Conservation (phyloP, 495 filamentous ascomycete species). For the Penicillium dipodomyicola region DNA sequence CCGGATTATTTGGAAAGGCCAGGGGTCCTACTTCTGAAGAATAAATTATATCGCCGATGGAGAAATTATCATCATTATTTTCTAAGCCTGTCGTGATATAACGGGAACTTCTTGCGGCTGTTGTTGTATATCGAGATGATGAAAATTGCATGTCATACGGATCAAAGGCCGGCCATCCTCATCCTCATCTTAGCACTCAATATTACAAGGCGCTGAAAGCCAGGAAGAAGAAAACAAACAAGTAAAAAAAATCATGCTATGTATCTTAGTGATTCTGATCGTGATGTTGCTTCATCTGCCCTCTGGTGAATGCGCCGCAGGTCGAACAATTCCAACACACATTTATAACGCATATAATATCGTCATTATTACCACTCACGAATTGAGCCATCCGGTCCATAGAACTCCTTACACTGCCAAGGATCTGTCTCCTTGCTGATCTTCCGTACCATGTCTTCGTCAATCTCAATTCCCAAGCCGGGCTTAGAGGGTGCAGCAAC, state of each 20-base stretch:
- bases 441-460: slow-evolving; percentile 62
- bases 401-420: slow-evolving; percentile 63
- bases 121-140: neutral
- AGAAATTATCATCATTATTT: neutral
- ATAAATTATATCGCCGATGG: neutral
- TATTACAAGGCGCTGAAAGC: neutral
- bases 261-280: neutral
- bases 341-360: neutral
- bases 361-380: slow-evolving; percentile 62
- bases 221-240: neutral
- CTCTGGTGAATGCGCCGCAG: neutral
- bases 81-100: neutral
- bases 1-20: neutral
- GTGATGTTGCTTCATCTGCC: neutral
- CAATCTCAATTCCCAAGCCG: slow-evolving; percentile 73
- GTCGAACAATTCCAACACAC: neutral
- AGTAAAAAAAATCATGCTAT: neutral
- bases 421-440: slow-evolving; percentile 53
- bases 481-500: slow-evolving; percentile 60
- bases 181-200: neutral
- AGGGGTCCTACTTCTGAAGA: neutral
- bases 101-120: neutral
- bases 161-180: neutral
- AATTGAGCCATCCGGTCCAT: slow-evolving; percentile 67
- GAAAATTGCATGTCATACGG: neutral